Conservation (phyloP, 202 grass and related monocot genomes). For the Zoysia matrella region DNA sequence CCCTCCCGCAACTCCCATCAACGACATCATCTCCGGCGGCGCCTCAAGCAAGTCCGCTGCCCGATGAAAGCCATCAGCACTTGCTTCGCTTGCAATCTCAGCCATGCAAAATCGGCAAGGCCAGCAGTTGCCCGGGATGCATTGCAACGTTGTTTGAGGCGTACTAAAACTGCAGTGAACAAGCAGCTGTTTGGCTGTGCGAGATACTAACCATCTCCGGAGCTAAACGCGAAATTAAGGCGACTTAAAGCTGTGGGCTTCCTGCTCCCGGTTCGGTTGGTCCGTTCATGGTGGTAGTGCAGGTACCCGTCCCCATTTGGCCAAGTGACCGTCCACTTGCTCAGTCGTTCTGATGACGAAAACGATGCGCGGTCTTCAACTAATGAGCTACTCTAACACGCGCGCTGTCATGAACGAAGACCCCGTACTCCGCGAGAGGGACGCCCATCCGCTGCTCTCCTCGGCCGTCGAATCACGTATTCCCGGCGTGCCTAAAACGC, state of each 20-base stretch:
- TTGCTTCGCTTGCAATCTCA: no score
- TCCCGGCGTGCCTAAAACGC: conserved; percentile 1
- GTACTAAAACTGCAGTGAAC: no score
- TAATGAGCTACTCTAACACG: not conserved
- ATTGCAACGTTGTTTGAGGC: no score
- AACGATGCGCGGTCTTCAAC: not conserved
- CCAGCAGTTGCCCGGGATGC: no score
- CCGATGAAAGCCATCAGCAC: no score
- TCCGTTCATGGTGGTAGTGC: not conserved
- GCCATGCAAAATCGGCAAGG: no score
- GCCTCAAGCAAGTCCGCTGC: no score
- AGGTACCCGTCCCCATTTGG: conserved; percentile 6
- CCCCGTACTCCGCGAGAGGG: not conserved
- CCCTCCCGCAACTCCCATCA: not conserved
- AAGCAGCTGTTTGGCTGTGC: no score
- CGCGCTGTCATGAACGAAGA: not conserved
- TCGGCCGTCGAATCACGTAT: not conserved
- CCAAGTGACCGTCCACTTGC: conserved; percentile 13
- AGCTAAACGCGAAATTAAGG: not conserved
- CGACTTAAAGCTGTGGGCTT: not conserved
- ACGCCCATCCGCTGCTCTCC: not conserved
- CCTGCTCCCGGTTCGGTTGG: not conserved
- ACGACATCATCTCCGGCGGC: no score
- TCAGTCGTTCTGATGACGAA: not conserved
- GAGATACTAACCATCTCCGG: no score